phyloP scores from a whole-genome alignment of 116 monocot genomes.

The Phalaenopsis hybrid region DNA sequence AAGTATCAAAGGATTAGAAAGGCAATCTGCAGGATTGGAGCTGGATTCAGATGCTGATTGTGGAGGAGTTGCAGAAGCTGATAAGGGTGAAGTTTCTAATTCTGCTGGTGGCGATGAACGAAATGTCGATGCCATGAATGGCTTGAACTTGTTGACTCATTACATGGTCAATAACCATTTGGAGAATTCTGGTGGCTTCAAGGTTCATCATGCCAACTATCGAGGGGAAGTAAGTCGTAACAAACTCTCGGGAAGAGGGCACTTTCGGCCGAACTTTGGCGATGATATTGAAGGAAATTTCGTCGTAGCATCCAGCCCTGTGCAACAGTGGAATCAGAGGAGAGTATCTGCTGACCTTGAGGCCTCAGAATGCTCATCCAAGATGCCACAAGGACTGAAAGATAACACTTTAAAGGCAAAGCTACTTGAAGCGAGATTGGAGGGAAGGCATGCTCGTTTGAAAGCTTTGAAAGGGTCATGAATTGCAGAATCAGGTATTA shows the following conservation, averaged over 20 bases:
- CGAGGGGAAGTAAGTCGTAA: constrained; percentile 7
- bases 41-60: neutral
- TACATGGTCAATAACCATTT: constrained; percentile 8
- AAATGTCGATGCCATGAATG: constrained; percentile 5
- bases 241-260: constrained; percentile 16
- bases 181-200: constrained; percentile 13
- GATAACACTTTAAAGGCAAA: constrained; percentile 74
- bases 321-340: constrained; percentile 24
- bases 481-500: constrained; percentile 3
- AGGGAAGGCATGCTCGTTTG: constrained; percentile 60
- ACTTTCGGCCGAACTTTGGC: constrained; percentile 8
- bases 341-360: constrained; percentile 16
- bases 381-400: constrained; percentile 19
- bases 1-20: neutral
- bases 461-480: constrained; percentile 35
- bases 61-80: constrained; percentile 1
- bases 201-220: constrained; percentile 10
- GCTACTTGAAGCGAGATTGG: constrained; percentile 76
- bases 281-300: constrained; percentile 23
- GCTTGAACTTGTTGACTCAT: neutral
- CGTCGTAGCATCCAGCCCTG: constrained; percentile 16
- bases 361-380: constrained; percentile 38
- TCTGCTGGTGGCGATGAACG: neutral
- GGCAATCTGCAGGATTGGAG: neutral
- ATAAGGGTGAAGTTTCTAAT: constrained; percentile 10